A percentile compares a stretch with the other conserved stretches of the same genome.
phyloP scores from a whole-genome alignment of 73 alveolate species.

The Paramecium tetraurelia region DNA sequence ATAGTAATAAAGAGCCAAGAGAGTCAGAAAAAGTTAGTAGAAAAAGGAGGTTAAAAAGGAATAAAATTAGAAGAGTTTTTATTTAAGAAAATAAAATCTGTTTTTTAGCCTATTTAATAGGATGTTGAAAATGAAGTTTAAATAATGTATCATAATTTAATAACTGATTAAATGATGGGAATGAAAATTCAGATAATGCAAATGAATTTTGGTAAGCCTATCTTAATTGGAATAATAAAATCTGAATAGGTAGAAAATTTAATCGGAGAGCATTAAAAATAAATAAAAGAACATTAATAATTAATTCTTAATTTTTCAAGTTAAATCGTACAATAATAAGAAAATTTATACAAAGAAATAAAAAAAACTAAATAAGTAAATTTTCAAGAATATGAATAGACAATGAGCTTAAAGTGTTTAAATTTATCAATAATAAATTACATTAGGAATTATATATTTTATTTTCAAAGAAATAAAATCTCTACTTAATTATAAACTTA shows the following conservation, averaged over 20 bases:
- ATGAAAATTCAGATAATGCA: background rate
- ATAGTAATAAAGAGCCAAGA: background rate
- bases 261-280: background rate
- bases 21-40: background rate
- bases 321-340: background rate
- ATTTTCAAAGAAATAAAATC: background rate
- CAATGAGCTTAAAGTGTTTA: background rate
- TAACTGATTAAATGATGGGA: background rate
- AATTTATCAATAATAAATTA: background rate
- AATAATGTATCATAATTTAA: background rate
- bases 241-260: background rate
- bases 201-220: background rate
- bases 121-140: background rate
- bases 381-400: background rate
- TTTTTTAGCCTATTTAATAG: background rate
- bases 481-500: background rate
- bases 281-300: background rate
- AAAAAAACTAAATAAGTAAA: background rate
- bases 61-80: background rate
- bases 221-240: background rate
- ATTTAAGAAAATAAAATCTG: background rate
- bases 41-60: background rate
- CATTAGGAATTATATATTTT: background rate
- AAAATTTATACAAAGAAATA: background rate
- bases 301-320: background rate